A percentile compares a stretch with the other conserved stretches of the same genome.
These are phyloP conservation scores for Ogataea nakhonphanomensis DNA, from an alignment of 805 yeast species.

Conservation along the genomic window DNA sequence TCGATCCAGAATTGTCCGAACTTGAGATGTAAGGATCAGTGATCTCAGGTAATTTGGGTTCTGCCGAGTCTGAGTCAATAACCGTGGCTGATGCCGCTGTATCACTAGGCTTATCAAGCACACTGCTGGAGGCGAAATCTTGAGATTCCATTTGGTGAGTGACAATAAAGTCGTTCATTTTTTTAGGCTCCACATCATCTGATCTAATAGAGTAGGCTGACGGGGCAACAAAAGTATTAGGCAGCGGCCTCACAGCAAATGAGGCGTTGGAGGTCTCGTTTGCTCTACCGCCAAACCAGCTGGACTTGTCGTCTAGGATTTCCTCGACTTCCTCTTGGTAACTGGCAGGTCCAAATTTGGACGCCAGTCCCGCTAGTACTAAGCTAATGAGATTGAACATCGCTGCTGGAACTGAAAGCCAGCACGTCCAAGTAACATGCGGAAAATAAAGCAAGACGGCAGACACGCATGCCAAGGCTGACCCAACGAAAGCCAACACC, in stretches of 20 bases:
- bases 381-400: conserved; percentile 50
- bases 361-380: conserved; percentile 45
- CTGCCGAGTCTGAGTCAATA: conserved; percentile 6
- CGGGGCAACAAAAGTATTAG: conserved; percentile 10
- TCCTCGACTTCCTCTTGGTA: conserved; percentile 14
- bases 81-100: conserved; percentile 8
- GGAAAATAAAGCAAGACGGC: conserved; percentile 61
- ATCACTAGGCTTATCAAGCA: conserved; percentile 4
- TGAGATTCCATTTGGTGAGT: conserved; percentile 5
- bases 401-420: conserved; percentile 69
- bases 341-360: conserved; percentile 16
- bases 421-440: conserved; percentile 64
- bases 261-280: conserved; percentile 14
- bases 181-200: conserved; percentile 11
- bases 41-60: conserved; percentile 14
- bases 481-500: conserved; percentile 48
- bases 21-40: conserved; percentile 15
- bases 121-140: conserved; percentile 4
- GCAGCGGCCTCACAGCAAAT: conserved; percentile 6
- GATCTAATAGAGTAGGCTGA: conserved; percentile 9
- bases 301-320: conserved; percentile 4
- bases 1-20: neutral
- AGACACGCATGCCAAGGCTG: conserved; percentile 54
- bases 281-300: conserved; percentile 13
- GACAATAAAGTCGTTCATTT: conserved; percentile 8